Evolutionary conservation across 768 basidiomycete species (phyloP), one percentile per base, ranked within the genome.

Genomic region (Cystobasidium ongulense): DNA sequence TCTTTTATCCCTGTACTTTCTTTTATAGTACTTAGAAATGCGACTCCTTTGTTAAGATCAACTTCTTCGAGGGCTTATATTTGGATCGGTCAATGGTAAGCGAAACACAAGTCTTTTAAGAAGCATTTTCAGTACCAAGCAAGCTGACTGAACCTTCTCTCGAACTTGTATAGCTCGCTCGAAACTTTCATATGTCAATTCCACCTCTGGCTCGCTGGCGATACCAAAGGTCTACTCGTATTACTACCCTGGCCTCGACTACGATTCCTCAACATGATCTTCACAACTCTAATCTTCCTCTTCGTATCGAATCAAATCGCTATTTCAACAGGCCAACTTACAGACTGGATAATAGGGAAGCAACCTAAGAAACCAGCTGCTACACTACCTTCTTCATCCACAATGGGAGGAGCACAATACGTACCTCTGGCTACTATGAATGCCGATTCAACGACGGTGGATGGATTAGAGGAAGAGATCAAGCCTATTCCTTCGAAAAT

Each of bases 1-100:
- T 91, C 92, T 10, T 85, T 86, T 80, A 80, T 94, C 11, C 91
- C 92, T n/a, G 86, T 94, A 70, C 80, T 87, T 33, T 87, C 89
- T 1, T 94, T 90, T 81, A 84, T 86, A 70, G 80, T 85, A 38
- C 83, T 94, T n/a, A 85, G 92, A 75, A 92, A 92, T 76, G 86
- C 90, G 23, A 91, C 83, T 53, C 82, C 84, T 1, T 82, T 86
- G 63, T 82, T 94, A 53, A 88, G 92, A 46, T 89, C 89, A 1
- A 85, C 84, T 41, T 86, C 86, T 25, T 90, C 88, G 15, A 84
- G 82, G 17, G 81, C 86, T 35, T 94, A 92, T 82, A 86, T 86
- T 29, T 91, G 90, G 82, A 84, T 94, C 64, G 92, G 92, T 50
- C 87, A 84, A 79, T 92, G 90, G 65, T 67, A 25, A 38, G 65